These are phyloP conservation scores for Ogataea paraovalis DNA, from an alignment of 805 yeast species.

Conservation along the genomic window DNA sequence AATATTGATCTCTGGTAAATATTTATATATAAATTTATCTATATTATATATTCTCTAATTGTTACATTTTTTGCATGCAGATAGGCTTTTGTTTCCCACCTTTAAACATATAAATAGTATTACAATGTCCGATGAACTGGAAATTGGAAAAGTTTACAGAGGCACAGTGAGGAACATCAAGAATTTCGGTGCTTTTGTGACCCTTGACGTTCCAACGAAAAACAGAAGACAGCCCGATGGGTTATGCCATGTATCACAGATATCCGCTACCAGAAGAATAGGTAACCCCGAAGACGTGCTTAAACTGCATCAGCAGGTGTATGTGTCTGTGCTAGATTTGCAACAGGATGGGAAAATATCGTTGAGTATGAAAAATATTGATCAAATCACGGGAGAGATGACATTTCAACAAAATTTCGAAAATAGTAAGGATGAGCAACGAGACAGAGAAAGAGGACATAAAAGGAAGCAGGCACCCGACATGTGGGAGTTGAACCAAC, in stretches of 20 bases:
- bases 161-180: constrained; percentile 62
- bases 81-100: too few relatives aligned
- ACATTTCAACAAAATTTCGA: background rate
- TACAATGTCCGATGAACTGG: constrained; percentile 22
- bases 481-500: constrained; percentile 83
- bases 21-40: too few relatives aligned
- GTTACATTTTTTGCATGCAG: too few relatives aligned
- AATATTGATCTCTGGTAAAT: too few relatives aligned
- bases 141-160: constrained; percentile 45
- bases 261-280: constrained; percentile 45
- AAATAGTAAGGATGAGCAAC: background rate
- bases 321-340: constrained; percentile 51
- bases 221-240: constrained; percentile 42
- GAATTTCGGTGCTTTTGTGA: constrained; percentile 76
- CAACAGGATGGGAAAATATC: constrained; percentile 44
- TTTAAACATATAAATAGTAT: too few relatives aligned
- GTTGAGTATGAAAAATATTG: constrained; percentile 65
- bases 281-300: constrained; percentile 58
- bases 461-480: constrained; percentile 76
- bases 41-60: too few relatives aligned
- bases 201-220: constrained; percentile 37
- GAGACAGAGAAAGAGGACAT: constrained; percentile 16
- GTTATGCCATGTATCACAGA: constrained; percentile 72
- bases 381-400: constrained; percentile 59
- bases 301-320: constrained; percentile 55